phyloP scores from a whole-genome alignment of 345 rosid species.

The Melaleuca quinquenervia region DNA sequence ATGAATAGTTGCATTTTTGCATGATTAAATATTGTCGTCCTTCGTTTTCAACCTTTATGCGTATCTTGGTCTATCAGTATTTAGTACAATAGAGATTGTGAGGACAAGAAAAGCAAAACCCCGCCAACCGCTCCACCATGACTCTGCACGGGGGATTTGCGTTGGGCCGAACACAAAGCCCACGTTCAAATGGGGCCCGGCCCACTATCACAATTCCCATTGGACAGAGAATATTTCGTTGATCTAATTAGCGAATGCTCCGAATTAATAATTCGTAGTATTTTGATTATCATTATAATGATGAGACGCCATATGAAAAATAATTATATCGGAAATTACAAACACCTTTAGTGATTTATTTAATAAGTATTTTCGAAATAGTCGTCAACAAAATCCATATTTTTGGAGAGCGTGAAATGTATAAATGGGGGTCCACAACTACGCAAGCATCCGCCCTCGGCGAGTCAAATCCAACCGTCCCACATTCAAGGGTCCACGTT shows the following conservation, averaged over 20 bases:
- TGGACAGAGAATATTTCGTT: background rate
- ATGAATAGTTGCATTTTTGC: background rate
- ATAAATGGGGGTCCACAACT: background rate
- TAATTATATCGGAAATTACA: background rate
- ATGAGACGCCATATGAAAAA: background rate
- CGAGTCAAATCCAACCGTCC: background rate
- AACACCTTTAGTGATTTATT: background rate
- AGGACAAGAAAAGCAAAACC: background rate
- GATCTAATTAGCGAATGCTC: background rate
- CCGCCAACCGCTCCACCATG: too few relatives aligned
- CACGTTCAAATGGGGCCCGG: background rate
- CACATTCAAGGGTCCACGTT: background rate
- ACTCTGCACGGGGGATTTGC: background rate
- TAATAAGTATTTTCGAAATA: background rate
- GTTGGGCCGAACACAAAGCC: background rate
- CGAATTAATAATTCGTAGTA: too few relatives aligned
- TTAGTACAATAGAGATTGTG: background rate
- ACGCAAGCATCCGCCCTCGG: background rate
- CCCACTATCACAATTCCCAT: background rate
- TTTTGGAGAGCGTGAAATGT: background rate
- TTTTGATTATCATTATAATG: too few relatives aligned
- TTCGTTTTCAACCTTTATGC: background rate
- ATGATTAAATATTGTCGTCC: background rate
- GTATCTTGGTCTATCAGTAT: background rate
- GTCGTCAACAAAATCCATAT: background rate